Percentiles rank a stretch among this genome's conserved stretches.
Conservation (phyloP, 2,329 filamentous ascomycete species). For the Myriosclerotinia curreyana region DNA sequence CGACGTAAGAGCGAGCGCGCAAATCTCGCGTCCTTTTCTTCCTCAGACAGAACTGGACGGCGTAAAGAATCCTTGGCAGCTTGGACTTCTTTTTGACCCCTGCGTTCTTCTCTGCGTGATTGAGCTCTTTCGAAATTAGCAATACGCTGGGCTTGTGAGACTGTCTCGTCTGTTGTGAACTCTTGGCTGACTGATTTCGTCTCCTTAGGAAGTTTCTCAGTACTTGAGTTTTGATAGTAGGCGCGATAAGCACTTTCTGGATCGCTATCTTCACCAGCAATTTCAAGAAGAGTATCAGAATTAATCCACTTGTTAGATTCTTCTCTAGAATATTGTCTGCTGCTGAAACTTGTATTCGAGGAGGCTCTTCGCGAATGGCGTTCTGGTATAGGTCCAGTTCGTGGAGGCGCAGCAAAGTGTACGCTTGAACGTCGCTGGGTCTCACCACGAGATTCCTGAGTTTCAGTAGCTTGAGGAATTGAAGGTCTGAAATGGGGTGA, state of each 20-base stretch:
- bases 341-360: background rate
- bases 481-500: background rate
- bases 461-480: background rate
- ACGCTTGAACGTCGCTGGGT: background rate
- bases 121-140: background rate
- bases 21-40: background rate
- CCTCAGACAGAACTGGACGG: background rate
- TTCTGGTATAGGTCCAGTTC: background rate
- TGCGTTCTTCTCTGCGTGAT: background rate
- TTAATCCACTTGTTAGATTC: constrained; percentile 8
- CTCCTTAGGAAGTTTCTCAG: background rate
- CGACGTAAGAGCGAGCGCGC: background rate
- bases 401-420: constrained; percentile 1
- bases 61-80: background rate
- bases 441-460: background rate
- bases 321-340: background rate
- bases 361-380: background rate
- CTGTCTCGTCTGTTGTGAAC: background rate
- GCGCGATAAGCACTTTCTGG: background rate
- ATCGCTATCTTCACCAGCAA: background rate
- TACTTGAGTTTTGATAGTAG: background rate
- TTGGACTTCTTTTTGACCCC: background rate
- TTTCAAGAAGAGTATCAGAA: constrained; percentile 3
- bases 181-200: background rate
- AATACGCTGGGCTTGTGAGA: background rate